Evolutionary conservation across 2,329 filamentous ascomycete species (phyloP).

Genomic region (Atkinsonella hypoxylon): DNA sequence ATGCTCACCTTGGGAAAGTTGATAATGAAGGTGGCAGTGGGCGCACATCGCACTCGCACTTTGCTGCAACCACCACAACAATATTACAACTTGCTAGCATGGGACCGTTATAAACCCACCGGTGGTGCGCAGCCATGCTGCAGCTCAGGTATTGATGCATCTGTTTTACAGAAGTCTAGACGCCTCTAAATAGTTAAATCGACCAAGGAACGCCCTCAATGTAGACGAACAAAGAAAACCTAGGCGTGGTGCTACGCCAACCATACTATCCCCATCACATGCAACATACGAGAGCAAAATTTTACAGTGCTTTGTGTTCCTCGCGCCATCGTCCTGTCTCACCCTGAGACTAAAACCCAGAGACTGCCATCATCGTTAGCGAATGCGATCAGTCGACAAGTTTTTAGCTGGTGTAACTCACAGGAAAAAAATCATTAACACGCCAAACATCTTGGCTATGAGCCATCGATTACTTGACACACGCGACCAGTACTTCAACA

Average conservation of each 20-base stretch:
- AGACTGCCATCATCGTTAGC: constrained; percentile 16
- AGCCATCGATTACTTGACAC: constrained; percentile 94
- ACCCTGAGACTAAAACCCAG: constrained; percentile 29
- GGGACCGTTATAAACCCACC: too few relatives aligned
- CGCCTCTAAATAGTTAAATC: constrained; percentile 4
- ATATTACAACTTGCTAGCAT: too few relatives aligned
- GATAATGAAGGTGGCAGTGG: too few relatives aligned
- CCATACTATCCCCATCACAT: neutral
- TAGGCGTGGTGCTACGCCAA: neutral
- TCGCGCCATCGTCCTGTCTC: constrained; percentile 3
- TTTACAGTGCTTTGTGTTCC: neutral
- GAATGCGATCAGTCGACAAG: neutral
- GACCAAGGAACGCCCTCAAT: neutral
- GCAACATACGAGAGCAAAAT: neutral
- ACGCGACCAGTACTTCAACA: constrained; percentile 93
- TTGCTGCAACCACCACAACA: too few relatives aligned
- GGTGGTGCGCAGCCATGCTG: neutral
- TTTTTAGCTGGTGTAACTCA: constrained; percentile 21
- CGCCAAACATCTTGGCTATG: constrained; percentile 67
- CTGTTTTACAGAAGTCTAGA: constrained; percentile 7
- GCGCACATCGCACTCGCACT: too few relatives aligned
- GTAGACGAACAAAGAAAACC: constrained; percentile 1
- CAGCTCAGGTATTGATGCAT: constrained; percentile 3
- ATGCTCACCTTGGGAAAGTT: too few relatives aligned
- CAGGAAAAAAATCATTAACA: constrained; percentile 89